Base-by-base conservation (phyloP, 2,329 filamentous ascomycete genomes). In the Cladosporium sphaerospermum region DNA sequence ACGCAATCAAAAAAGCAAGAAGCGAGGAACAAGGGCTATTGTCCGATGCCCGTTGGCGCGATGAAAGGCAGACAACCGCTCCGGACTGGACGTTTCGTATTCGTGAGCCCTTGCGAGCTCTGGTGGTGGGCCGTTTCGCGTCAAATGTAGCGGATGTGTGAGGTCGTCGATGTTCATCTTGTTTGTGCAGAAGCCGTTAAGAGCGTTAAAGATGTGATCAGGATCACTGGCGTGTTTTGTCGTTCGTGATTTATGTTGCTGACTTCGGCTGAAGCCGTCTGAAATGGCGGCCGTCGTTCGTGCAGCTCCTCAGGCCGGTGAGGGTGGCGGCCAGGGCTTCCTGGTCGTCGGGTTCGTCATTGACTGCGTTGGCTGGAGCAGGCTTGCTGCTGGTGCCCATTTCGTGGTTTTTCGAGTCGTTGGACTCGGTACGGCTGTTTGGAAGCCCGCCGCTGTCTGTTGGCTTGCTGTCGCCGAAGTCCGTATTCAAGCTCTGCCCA, bases 241-340 rank as follows among this genome's bases (percentile, higher is more conserved):
- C 10, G 34, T n/a, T 50, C 47, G 11, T 41, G 16, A 42, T 43
- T 14, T 42, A 34, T 43, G 28, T 34, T 9, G 34, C 34, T 13
- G 31, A 37, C 14, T 31, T 14, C 28, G 39, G 32, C 34, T 16
- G 16, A 34, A 9, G 31, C 28, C 23, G 39, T 31, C 47, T 37
- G 34, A 43, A 50, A 19, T 36, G 34, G 18, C 44, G 40, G 42
- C 39, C 32, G 44, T 46, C 14, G 36, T 50, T 50, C 47, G 31
- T 50, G 47, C 16, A 28, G 14, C 34, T 28, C 47, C 47, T 50
- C 47, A 50, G 3, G 47, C 47, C 47, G 28, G 47, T 50, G 47
- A 50, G 47, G 39, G 28, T 14, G 28, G 47, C 47, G 14, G 18
- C 47, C 31, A 50, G 47, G 31, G 31, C 39, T 16, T 50, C 39